These are phyloP conservation scores for Mortierella antarctica DNA, from an alignment of 192 early-diverging fungal species.

Conservation along the genomic window DNA sequence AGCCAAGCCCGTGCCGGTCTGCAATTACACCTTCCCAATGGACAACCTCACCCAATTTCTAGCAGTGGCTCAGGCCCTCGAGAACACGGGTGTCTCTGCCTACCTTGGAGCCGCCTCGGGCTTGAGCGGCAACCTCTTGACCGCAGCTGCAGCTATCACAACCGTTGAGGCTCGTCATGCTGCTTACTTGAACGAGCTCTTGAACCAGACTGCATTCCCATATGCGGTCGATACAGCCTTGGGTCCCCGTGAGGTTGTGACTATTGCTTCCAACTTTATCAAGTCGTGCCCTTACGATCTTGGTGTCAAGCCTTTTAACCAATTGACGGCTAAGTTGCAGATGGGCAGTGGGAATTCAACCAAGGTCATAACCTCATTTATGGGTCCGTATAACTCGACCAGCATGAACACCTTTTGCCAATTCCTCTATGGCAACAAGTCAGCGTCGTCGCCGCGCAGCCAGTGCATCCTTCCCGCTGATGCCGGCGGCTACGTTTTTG, in stretches of 20 bases:
- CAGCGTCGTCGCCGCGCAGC: background rate
- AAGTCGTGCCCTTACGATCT: conserved; percentile 9
- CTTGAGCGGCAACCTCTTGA: conserved; percentile 1
- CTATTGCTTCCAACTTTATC: conserved; percentile 12
- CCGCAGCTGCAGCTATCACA: background rate
- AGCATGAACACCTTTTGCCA: conserved; percentile 24
- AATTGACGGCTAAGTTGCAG: conserved; percentile 19
- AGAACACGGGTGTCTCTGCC: conserved; percentile 61
- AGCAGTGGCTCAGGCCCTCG: conserved; percentile 60
- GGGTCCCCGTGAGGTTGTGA: background rate
- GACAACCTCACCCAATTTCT: conserved; percentile 56
- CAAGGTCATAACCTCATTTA: conserved; percentile 8
- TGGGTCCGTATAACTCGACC: background rate
- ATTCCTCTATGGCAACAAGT: conserved; percentile 28
- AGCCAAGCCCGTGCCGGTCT: conserved; percentile 12
- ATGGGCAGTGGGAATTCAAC: background rate
- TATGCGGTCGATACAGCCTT: conserved; percentile 31
- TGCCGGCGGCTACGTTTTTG: conserved; percentile 19
- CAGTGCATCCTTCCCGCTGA: conserved; percentile 16
- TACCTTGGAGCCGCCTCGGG: conserved; percentile 56
- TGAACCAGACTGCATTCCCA: conserved; percentile 1
- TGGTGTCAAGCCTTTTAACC: conserved; percentile 6
- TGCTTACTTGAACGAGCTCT: conserved; percentile 23
- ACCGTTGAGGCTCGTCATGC: conserved; percentile 31
- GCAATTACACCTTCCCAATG: conserved; percentile 36